Base-by-base conservation (phyloP, 768 basidiomycete genomes). In the Suillus brevipes region DNA sequence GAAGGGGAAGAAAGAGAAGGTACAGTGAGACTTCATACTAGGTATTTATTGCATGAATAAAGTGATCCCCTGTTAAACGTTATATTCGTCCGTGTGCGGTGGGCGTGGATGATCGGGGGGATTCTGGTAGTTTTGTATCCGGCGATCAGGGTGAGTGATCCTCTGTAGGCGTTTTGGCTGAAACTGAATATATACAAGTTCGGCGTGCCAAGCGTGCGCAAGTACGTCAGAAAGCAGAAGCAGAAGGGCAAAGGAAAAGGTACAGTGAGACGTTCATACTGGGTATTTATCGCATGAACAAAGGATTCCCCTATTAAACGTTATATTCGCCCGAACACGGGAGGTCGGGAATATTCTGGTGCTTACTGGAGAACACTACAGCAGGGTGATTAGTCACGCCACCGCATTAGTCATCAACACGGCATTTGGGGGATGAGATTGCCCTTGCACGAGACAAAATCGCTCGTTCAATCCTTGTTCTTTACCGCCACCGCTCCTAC, bases 121-220 rank as follows among this genome's bases (percentile, higher is more conserved):
- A 72, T 72, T n/a, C 71, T 90, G 55, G 78, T 94, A 65, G 78
- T 89, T 20, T 72, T 90, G 61, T 94, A 94, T 81, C 91, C 92
- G 18, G 77, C 79, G 16, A 73, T 89, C 14, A 83, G 85, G 83
- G 91, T 91, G 70, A 73, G 87, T 75, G n/a, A n/a, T n/a, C 31
- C 4, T 31, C 31, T 31, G 31, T 31, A 4, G 31, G 31, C 4
- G 31, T 31, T 31, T 31, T 31, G 31, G 31, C 31, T 31, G 65
- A 72, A 38, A 65, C 45, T 61, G 36, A 64, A 43, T 67, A 57
- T 69, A 55, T 69, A 34, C 5, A 6, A 91, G 90, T 91, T 91
- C 76, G 90, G 89, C 25, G 70, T 89, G 52, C 89, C 89, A 13
- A 80, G 77, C 58, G 81, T 78, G 40, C 81, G 87, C 71, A 82